Conservation (phyloP, 2,329 filamentous ascomycete genomes). For the Xylaria sp. region DNA sequence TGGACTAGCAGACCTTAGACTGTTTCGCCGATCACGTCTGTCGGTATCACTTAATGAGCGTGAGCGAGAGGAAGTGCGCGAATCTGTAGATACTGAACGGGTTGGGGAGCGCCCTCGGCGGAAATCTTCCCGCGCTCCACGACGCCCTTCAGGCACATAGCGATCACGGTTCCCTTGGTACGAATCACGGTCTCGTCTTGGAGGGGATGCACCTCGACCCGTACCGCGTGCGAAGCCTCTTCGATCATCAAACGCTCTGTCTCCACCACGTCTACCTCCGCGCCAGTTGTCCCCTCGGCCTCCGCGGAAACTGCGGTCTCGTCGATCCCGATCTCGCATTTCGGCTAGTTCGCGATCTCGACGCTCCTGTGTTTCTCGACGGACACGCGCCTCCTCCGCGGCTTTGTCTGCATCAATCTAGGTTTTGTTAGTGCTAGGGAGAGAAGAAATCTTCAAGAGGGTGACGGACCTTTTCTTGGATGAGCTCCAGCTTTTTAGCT, state of each 20-base stretch:
- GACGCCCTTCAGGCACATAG: slow-evolving; percentile 64
- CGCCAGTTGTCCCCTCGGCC: slow-evolving; percentile 66
- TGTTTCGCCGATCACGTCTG: slow-evolving; percentile 44
- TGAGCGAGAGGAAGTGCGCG: slow-evolving; percentile 52
- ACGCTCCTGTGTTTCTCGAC: slow-evolving; percentile 76
- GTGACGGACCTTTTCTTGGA: slow-evolving; percentile 84
- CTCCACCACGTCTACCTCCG: slow-evolving; percentile 61
- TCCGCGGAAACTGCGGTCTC: slow-evolving; percentile 63
- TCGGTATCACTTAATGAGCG: slow-evolving; percentile 44
- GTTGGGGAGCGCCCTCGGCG: slow-evolving; percentile 58
- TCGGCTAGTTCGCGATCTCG: slow-evolving; percentile 77
- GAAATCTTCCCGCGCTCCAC: slow-evolving; percentile 54
- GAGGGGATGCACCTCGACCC: slow-evolving; percentile 59
- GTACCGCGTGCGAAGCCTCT: slow-evolving; percentile 59
- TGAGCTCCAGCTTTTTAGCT: slow-evolving; percentile 93
- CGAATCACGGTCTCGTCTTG: slow-evolving; percentile 56
- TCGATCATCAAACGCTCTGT: slow-evolving; percentile 61
- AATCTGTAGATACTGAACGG: slow-evolving; percentile 53
- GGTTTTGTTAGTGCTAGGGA: slow-evolving; percentile 23
- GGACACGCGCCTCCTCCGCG: slow-evolving; percentile 77
- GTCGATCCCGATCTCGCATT: slow-evolving; percentile 73
- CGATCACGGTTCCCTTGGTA: slow-evolving; percentile 52
- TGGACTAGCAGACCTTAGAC: slow-evolving; percentile 45
- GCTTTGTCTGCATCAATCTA: slow-evolving; percentile 86
- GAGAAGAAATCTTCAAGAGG: not conserved